Evolutionary conservation across 2,329 filamentous ascomycete genomes (phyloP).

Genomic region (Calonectria pteridis): DNA sequence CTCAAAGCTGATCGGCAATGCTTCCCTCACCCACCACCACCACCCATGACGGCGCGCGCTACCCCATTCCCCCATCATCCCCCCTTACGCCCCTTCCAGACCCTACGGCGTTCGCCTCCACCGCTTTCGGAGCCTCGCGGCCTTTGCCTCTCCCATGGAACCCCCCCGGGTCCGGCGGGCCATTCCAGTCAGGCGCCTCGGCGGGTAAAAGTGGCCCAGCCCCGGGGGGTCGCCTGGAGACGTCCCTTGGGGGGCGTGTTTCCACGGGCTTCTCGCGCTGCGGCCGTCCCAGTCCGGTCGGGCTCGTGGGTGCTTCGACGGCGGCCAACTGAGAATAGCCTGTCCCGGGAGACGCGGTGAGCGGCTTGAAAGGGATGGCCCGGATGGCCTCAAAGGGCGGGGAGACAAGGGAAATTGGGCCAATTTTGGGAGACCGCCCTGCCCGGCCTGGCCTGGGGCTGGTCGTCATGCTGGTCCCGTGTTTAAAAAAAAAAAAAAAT

Average conservation of each 20-base stretch:
- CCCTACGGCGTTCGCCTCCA: conserved; percentile 33
- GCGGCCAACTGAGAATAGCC: conserved; percentile 7
- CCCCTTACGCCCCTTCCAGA: conserved; percentile 7
- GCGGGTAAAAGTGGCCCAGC: conserved; percentile 46
- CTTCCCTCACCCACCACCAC: conserved; percentile 19
- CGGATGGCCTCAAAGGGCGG: conserved; percentile 8
- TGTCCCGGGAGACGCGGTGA: conserved; percentile 25
- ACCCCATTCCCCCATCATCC: conserved; percentile 12
- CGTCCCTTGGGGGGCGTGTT: conserved; percentile 33
- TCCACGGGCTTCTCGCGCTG: conserved; percentile 37
- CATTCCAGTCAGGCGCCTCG: conserved; percentile 40
- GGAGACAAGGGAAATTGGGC: conserved; percentile 28
- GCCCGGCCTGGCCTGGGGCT: conserved; percentile 20
- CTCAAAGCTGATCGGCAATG: conserved; percentile 39
- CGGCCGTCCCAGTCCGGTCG: conserved; percentile 8
- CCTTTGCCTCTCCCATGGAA: conserved; percentile 22
- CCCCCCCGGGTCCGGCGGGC: conserved; percentile 32
- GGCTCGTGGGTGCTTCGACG: conserved; percentile 20
- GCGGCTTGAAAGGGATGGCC: conserved; percentile 23
- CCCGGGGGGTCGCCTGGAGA: conserved; percentile 22
- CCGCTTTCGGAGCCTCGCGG: conserved; percentile 48
- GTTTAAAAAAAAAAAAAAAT: conserved; percentile 15
- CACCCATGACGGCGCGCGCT: neutral
- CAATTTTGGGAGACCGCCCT: conserved; percentile 26
- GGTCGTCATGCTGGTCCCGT: conserved; percentile 23